Conservation (phyloP, 192 early-diverging fungal genomes). For the Backusella westeae region DNA sequence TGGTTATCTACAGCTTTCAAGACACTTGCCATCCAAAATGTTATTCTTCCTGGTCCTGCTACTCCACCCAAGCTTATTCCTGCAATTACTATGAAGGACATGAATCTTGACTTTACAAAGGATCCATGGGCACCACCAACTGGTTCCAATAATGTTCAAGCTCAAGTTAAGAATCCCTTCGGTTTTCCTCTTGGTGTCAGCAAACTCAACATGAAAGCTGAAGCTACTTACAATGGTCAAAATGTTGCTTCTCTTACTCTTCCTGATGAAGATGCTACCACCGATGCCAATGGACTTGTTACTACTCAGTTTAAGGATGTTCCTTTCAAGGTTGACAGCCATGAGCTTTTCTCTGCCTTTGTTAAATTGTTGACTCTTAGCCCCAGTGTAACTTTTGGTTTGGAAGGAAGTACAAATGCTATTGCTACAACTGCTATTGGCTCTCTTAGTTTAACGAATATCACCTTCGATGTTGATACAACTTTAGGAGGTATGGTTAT, state of each 20-base stretch:
- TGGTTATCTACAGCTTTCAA: conserved; percentile 47
- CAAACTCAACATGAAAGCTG: conserved; percentile 44
- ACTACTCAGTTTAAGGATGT: conserved; percentile 27
- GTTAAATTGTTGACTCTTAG: conserved; percentile 25
- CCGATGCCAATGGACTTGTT: conserved; percentile 18
- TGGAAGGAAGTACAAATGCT: conserved; percentile 26
- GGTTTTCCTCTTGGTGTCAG: conserved; percentile 42
- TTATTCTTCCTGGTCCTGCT: conserved; percentile 29
- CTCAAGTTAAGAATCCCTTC: conserved; percentile 38
- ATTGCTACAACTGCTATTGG: conserved; percentile 39
- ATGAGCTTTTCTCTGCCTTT: conserved; percentile 29
- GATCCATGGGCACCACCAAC: conserved; percentile 42
- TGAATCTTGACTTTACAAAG: conserved; percentile 48
- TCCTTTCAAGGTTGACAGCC: conserved; percentile 31
- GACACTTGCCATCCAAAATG: conserved; percentile 34
- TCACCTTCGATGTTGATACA: conserved; percentile 38
- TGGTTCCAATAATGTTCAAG: conserved; percentile 40
- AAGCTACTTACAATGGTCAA: conserved; percentile 5
- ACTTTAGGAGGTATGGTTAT: conserved; percentile 25
- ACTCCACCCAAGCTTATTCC: conserved; percentile 37
- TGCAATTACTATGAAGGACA: conserved; percentile 40
- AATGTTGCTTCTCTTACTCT: conserved; percentile 27
- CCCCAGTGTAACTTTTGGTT: conserved; percentile 13
- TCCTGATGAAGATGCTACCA: conserved; percentile 25
- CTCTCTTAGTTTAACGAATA: conserved; percentile 34